These are phyloP conservation scores for Hericium rajendrae DNA, from an alignment of 768 basidiomycete species.

Conservation along the genomic window DNA sequence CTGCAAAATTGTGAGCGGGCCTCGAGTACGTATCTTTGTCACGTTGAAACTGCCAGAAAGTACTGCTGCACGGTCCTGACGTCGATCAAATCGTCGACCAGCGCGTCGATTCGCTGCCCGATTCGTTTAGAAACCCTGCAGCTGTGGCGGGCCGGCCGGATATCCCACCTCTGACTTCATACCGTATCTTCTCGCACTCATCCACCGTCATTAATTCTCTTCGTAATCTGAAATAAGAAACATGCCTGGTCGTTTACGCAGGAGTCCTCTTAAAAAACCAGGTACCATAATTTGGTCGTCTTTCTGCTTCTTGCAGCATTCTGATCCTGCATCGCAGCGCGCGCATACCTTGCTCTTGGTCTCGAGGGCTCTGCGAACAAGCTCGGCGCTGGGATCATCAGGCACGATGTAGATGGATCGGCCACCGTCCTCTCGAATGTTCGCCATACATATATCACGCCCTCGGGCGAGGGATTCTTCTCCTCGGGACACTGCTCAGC, in stretches of 20 bases:
- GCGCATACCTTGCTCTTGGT: slow-evolving; percentile 79
- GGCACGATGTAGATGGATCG: slow-evolving; percentile 65
- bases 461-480: slow-evolving; percentile 95
- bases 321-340: slow-evolving; percentile 30
- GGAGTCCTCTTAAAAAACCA: slow-evolving; percentile 9
- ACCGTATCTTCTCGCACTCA: too few species aligned
- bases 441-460: slow-evolving; percentile 97
- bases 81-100: too few species aligned
- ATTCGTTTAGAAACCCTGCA: too few species aligned
- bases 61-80: too few species aligned
- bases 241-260: slow-evolving; percentile 10
- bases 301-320: too few species aligned
- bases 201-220: not conserved
- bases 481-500: slow-evolving; percentile 91
- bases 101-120: too few species aligned
- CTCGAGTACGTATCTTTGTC: too few species aligned
- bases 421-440: slow-evolving; percentile 82
- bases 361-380: slow-evolving; percentile 99
- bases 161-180: too few species aligned
- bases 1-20: too few species aligned
- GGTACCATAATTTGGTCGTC: slow-evolving; percentile 2
- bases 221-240: not conserved
- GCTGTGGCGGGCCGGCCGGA: too few species aligned
- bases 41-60: too few species aligned
- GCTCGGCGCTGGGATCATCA: slow-evolving; percentile 87